Conservation (phyloP, 179 eudicot genomes). For the Heliamphora pulchella region DNA sequence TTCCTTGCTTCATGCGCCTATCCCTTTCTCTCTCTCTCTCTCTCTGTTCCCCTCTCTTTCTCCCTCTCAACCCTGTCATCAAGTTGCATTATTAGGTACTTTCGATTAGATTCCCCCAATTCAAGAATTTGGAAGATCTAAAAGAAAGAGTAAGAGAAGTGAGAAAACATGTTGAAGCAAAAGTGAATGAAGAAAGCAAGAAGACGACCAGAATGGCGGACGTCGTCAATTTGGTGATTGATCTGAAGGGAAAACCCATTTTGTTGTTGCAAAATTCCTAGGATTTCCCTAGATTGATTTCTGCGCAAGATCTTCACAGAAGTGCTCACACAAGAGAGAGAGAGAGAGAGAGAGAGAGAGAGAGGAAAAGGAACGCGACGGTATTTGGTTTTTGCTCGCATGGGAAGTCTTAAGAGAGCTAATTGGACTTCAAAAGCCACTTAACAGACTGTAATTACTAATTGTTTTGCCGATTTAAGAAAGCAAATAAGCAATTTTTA, state of each 20-base stretch:
- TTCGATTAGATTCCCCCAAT: not conserved
- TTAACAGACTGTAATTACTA: no score
- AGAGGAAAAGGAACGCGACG: not conserved
- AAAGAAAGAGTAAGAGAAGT: not conserved
- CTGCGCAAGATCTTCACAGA: conserved; percentile 25
- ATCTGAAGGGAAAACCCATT: conserved; percentile 26
- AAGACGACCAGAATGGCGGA: conserved; percentile 17
- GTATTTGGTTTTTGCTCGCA: not conserved
- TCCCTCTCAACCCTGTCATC: no score
- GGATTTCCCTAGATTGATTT: not conserved
- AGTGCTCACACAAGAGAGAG: not conserved
- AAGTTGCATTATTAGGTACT: no score
- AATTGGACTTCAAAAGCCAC: not conserved
- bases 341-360: conserved; percentile 9
- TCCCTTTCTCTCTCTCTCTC: no score
- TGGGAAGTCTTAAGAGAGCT: not conserved
- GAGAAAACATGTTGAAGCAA: conserved; percentile 31
- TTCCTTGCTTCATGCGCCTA: no score
- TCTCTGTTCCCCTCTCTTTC: no score
- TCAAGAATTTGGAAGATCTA: not conserved
- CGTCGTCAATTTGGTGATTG: conserved; percentile 19
- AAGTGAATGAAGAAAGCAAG: conserved; percentile 32
- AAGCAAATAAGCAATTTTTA: no score
- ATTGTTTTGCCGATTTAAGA: no score
- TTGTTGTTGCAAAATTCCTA: conserved; percentile 12